Evolutionary conservation across 2,329 filamentous ascomycete species (phyloP), one percentile per base, ranked within the genome.

Genomic region (Fusarium humuli): DNA sequence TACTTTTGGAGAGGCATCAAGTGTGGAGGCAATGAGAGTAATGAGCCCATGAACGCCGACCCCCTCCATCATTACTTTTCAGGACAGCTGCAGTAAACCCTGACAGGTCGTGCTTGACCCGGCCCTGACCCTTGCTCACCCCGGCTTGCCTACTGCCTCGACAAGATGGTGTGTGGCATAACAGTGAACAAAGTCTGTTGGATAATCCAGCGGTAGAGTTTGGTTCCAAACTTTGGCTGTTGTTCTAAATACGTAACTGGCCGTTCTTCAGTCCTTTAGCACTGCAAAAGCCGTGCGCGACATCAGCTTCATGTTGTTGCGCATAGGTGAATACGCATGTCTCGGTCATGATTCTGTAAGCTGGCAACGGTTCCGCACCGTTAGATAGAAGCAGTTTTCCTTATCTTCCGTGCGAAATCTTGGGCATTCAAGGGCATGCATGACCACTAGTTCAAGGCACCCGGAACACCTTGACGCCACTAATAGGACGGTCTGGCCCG

Each of bases 361-460:
- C 47, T 32, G 11, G 29, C 11, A 49, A 59, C 25, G 42, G 41
- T n/a, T 40, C 16, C 29, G 22, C 13, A 23, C 54, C 29, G 47
- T 60, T 48, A 23, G 37, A 46, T 41, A 37, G 44, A 59, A 32
- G 8, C 22, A 42, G 22, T 29, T 44, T 44, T 9, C 42, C 34
- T 53, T 66, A 47, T 57, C 57, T 30, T n/a, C 30, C 14, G 50
- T 53, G 32, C 29, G 20, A 41, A 52, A 53, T 20, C 13, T 27
- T 40, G 27, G 13, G 49, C 41, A 22, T n/a, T 23, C 45, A 25
- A 16, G 23, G 29, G 37, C 41, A 49, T 13, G 27, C 20, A 42
- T 23, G 27, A 32, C 40, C 49, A 62, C 34, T 63, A 63, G 48
- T 29, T 52, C 52, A 67, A 52, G 67, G 67, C 45, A 70, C 57